Conservation (phyloP, 495 filamentous ascomycete genomes). For the Oleoguttula mirabilis region DNA sequence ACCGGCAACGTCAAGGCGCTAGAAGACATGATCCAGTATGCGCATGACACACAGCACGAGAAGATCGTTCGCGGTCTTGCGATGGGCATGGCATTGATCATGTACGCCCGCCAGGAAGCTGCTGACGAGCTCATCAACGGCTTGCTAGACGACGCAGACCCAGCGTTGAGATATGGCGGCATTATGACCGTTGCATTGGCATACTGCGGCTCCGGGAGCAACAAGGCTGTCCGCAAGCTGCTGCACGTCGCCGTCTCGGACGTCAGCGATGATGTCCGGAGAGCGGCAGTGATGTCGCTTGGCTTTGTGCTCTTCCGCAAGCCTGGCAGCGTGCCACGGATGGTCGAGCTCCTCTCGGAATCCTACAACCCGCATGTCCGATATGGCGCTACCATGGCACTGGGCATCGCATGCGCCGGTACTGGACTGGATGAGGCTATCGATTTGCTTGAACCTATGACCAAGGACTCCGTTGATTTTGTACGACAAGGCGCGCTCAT, state of each 20-base stretch:
- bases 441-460: constrained; percentile 95
- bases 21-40: constrained; percentile 93
- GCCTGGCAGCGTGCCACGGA: constrained; percentile 89
- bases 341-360: constrained; percentile 97
- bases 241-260: constrained; percentile 96
- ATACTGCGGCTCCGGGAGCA: constrained; percentile 93
- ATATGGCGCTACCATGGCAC: constrained; percentile 95
- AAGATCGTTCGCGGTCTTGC: constrained; percentile 95
- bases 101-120: constrained; percentile 90
- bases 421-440: constrained; percentile 95
- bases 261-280: constrained; percentile 93
- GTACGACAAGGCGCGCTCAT: constrained; percentile 97
- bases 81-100: constrained; percentile 94
- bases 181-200: constrained; percentile 98
- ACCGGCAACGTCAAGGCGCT: constrained; percentile 84
- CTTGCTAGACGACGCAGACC: constrained; percentile 85
- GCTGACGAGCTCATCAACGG: constrained; percentile 91
- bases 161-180: constrained; percentile 88
- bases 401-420: constrained; percentile 95
- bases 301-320: constrained; percentile 99
- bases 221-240: constrained; percentile 96
- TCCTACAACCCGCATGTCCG: constrained; percentile 98
- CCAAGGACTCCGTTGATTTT: constrained; percentile 98
- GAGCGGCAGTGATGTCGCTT: constrained; percentile 94
- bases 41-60: constrained; percentile 95